These are phyloP conservation scores for Neurospora sp. DNA, from an alignment of 495 filamentous ascomycete species.

Conservation along the genomic window DNA sequence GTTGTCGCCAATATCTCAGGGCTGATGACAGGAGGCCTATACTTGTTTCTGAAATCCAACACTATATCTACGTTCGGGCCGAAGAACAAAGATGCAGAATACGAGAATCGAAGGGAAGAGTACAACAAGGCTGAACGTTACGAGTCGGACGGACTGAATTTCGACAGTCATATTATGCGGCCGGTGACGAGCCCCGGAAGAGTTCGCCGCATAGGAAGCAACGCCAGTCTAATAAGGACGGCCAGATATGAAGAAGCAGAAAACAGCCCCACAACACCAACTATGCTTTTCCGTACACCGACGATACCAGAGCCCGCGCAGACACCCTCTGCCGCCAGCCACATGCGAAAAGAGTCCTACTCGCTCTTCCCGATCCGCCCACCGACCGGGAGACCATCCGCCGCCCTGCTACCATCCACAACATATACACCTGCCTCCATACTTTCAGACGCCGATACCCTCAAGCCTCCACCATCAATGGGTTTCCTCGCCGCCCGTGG, in stretches of 20 bases:
- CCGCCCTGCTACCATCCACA: slow-evolving; percentile 30
- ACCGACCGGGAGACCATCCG: slow-evolving; percentile 19
- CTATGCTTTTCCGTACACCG: slow-evolving; percentile 18
- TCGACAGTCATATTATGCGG: slow-evolving; percentile 23
- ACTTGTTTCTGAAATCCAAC: slow-evolving; percentile 39
- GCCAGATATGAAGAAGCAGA: slow-evolving; percentile 19
- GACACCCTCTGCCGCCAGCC: slow-evolving; percentile 9
- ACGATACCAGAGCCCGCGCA: slow-evolving; percentile 22
- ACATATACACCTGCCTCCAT: slow-evolving; percentile 28
- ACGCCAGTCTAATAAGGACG: slow-evolving; percentile 20
- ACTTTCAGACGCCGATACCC: slow-evolving; percentile 11
- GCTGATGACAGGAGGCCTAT: slow-evolving; percentile 36
- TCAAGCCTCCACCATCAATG: slow-evolving; percentile 36
- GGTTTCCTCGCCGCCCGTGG: slow-evolving; percentile 18
- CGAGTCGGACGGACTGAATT: slow-evolving; percentile 15
- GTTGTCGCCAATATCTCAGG: slow-evolving; percentile 41
- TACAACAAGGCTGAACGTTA: slow-evolving; percentile 16
- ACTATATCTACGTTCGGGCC: slow-evolving; percentile 31
- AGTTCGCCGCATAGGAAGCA: slow-evolving; percentile 24
- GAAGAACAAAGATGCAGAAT: slow-evolving; percentile 29
- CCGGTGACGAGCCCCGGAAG: slow-evolving; percentile 16
- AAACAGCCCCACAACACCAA: slow-evolving; percentile 11
- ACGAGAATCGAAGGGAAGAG: slow-evolving; percentile 27
- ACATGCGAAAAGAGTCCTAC: slow-evolving; percentile 32
- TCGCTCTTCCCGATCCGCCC: slow-evolving; percentile 28